phyloP scores from a whole-genome alignment of 306 rosid species.

The Quercus wislizeni region DNA sequence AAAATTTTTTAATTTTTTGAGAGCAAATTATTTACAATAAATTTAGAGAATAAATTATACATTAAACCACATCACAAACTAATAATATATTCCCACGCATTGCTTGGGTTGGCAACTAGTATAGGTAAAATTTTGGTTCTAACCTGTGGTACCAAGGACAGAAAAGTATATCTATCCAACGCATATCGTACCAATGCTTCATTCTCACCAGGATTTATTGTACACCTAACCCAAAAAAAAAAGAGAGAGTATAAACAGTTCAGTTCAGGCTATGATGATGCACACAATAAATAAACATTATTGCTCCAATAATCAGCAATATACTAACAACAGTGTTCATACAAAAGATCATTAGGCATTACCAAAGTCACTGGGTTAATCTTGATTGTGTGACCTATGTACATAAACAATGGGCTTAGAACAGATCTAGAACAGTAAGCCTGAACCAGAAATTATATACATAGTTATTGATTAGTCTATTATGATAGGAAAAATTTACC shows the following conservation, averaged over 20 bases:
- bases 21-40: too few species aligned
- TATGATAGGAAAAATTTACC: too few species aligned
- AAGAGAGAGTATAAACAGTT: conserved; percentile 1
- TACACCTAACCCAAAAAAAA: conserved; percentile 51
- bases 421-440: neutral
- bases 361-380: neutral
- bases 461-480: neutral
- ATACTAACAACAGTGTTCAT: neutral
- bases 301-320: neutral
- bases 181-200: conserved; percentile 95
- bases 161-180: conserved; percentile 74
- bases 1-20: too few species aligned
- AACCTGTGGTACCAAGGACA: conserved; percentile 86
- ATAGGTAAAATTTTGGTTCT: conserved; percentile 24
- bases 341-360: neutral
- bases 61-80: too few species aligned
- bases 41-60: too few species aligned
- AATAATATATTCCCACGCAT: too few species aligned
- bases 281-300: neutral
- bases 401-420: neutral
- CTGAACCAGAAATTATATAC: neutral
- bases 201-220: conserved; percentile 97
- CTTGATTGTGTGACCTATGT: neutral
- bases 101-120: too few species aligned
- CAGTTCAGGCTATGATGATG: conserved; percentile 16